phyloP scores from a whole-genome alignment of 805 yeast genomes.

The Diddensiella caesifluorescens region DNA sequence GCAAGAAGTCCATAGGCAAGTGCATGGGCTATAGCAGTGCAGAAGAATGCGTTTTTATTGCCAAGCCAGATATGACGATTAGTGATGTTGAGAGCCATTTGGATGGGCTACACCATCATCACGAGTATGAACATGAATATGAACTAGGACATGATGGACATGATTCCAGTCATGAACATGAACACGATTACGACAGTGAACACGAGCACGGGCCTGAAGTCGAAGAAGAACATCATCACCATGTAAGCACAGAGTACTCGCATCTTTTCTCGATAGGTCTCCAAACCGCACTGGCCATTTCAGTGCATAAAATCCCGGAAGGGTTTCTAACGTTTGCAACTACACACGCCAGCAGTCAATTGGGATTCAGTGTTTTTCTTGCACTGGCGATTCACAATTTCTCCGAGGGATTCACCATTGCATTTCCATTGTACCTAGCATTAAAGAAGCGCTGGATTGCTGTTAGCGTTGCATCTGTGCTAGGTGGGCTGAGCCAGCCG shows the following conservation, averaged over 20 bases:
- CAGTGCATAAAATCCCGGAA: constrained; percentile 90
- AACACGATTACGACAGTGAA: constrained; percentile 12
- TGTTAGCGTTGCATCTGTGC: constrained; percentile 52
- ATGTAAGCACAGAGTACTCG: constrained; percentile 69
- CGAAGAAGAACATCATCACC: constrained; percentile 55
- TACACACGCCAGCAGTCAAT: constrained; percentile 54
- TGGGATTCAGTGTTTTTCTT: constrained; percentile 77
- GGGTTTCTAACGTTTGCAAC: constrained; percentile 87
- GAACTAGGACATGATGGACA: constrained; percentile 7
- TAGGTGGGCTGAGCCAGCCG: constrained; percentile 87
- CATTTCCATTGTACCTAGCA: constrained; percentile 80
- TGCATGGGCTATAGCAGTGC: constrained; percentile 42
- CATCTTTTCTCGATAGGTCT: constrained; percentile 80
- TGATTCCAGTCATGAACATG: neutral
- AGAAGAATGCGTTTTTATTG: constrained; percentile 15
- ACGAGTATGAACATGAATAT: constrained; percentile 11
- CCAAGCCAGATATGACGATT: neutral
- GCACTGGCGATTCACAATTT: constrained; percentile 86
- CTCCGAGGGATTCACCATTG: constrained; percentile 92
- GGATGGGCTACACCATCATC: constrained; percentile 3
- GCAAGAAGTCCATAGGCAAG: constrained; percentile 37
- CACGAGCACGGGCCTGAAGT: constrained; percentile 21
- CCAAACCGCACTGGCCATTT: constrained; percentile 82
- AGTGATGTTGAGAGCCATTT: neutral
- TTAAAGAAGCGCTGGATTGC: constrained; percentile 60